Evolutionary conservation across 768 basidiomycete species (phyloP), one percentile per base, ranked within the genome.

Genomic region (Termitomyces sp.): DNA sequence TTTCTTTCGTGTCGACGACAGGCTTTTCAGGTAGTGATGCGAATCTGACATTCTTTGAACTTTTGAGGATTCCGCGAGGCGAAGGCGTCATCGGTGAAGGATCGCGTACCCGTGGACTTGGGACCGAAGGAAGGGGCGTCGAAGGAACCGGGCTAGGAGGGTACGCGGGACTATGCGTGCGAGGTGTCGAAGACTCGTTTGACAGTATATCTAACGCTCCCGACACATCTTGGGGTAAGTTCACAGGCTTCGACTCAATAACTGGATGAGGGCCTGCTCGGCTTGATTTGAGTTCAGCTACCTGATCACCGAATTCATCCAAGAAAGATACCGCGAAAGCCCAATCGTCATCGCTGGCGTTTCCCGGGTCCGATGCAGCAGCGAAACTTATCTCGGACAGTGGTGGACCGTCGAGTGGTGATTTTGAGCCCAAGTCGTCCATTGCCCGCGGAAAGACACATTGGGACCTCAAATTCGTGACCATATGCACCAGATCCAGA

Each of bases 1-100:
- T n/a, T n/a, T n/a, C 26, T 36, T 43, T 27, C 22, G 34, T 43
- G 12, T 57, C 40, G 12, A 34, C 53, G 24, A 24, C 40, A 16
- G 52, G 40, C 46, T 60, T 63, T 24, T 62, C 64, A 13, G 74
- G 73, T 42, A 73, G 62, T 44, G 71, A 71, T 14, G 74, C 74
- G 61, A 81, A 81, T 44, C 78, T 74, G 55, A 81, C 79, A 42
- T 70, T 78, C 58, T 76, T 79, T 65, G 65, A 70, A 55, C 67
- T 69, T 57, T 76, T 77, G 36, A 77, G 66, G 34, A 77, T 75
- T 39, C 75, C 71, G 24, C 72, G 69, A 33, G 62, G 68, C 5
- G 67, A 67, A 22, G 67, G 64, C 13, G 62, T 52, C 12, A 58
- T 54, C 9, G 57, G 33, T 20, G 60, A 37, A 34, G 52, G 52